These are phyloP conservation scores for Neltuma alba DNA, from an alignment of 306 rosid genomes.

Conservation along the genomic window DNA sequence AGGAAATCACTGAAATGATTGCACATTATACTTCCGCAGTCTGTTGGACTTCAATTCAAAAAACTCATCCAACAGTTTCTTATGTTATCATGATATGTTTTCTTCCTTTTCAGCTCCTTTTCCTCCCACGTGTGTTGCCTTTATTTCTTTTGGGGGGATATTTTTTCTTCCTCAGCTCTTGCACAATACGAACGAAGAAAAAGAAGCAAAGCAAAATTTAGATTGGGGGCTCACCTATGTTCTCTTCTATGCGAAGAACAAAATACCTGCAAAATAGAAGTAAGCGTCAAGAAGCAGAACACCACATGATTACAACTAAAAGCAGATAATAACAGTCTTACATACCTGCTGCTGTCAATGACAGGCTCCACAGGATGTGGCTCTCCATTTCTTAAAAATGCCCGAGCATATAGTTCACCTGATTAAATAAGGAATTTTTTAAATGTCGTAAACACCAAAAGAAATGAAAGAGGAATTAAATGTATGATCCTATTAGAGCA, in stretches of 20 bases:
- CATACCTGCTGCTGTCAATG: conserved; percentile 98
- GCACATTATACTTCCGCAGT: background rate
- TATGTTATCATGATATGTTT: background rate
- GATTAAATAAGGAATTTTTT: conserved; percentile 32
- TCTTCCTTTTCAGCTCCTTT: conserved; percentile 21
- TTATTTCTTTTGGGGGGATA: background rate
- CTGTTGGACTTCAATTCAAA: background rate
- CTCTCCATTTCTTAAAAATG: conserved; percentile 91
- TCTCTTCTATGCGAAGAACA: conserved; percentile 97
- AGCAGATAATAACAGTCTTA: conserved; percentile 13
- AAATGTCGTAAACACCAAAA: conserved; percentile 14
- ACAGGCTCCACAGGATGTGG: conserved; percentile 96
- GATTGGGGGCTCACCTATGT: conserved; percentile 70
- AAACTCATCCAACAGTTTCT: conserved; percentile 9
- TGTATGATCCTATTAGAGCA: conserved; percentile 21
- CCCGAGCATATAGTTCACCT: conserved; percentile 99
- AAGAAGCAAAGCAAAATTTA: conserved; percentile 24
- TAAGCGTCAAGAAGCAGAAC: conserved; percentile 26
- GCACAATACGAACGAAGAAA: background rate
- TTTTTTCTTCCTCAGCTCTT: background rate
- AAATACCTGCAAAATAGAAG: conserved; percentile 71
- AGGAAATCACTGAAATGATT: conserved; percentile 26
- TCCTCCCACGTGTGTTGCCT: background rate
- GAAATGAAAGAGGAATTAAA: background rate
- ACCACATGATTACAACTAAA: conserved; percentile 30